Evolutionary conservation across 2,329 filamentous ascomycete genomes (phyloP).

Genomic region (Leptographium wingfieldii): DNA sequence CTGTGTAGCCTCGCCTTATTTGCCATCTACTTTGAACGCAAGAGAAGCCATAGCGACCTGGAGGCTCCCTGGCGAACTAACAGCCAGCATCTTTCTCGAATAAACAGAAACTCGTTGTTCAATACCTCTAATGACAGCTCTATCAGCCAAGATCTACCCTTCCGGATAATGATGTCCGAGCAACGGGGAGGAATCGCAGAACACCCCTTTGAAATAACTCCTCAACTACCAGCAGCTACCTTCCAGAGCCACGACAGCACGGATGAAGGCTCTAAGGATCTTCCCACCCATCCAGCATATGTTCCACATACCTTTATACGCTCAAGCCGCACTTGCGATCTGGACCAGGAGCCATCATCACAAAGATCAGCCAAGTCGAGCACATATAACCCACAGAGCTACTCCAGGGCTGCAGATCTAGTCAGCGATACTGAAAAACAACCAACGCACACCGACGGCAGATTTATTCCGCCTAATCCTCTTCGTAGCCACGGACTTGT

Average conservation of each 20-base stretch:
- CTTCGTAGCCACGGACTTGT: too few species aligned
- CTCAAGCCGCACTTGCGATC: slow-evolving; percentile 2
- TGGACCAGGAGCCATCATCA: neutral
- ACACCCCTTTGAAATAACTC: neutral
- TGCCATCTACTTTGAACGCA: slow-evolving; percentile 23
- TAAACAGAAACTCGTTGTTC: too few species aligned
- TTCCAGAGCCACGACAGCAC: neutral
- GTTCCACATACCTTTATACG: slow-evolving; percentile 20
- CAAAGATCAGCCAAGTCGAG: neutral
- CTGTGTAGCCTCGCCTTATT: slow-evolving; percentile 29
- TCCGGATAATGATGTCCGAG: too few species aligned
- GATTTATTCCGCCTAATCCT: neutral
- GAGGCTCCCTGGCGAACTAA: slow-evolving; percentile 21
- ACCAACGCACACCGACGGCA: neutral
- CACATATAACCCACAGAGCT: slow-evolving; percentile 20
- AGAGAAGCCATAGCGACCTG: slow-evolving; percentile 14
- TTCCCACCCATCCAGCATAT: slow-evolving; percentile 38
- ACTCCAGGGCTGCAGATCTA: slow-evolving; percentile 20
- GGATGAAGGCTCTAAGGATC: slow-evolving; percentile 13
- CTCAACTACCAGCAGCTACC: neutral
- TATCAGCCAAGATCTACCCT: too few species aligned
- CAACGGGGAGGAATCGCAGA: too few species aligned
- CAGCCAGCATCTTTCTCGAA: too few species aligned
- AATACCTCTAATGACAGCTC: too few species aligned
- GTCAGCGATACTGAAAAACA: slow-evolving; percentile 1